Evolutionary conservation across 1,284 basidiomycete species (phyloP).

Genomic region (Leccinum holopus): DNA sequence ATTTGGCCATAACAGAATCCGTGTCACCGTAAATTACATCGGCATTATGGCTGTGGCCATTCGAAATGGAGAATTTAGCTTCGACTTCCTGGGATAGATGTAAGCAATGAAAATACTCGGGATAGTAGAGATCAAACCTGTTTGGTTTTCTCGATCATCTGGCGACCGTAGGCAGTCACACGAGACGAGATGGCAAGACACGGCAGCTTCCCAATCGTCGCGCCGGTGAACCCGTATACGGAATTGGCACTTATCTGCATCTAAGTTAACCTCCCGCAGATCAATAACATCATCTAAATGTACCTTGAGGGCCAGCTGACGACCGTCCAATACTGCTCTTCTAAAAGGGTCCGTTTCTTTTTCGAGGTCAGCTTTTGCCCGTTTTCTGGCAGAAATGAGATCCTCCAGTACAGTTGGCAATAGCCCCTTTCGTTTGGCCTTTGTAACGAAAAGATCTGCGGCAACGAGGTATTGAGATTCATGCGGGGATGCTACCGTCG

Average conservation of each 20-base stretch:
- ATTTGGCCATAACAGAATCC: conserved; percentile 97
- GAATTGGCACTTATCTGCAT: conserved; percentile 92
- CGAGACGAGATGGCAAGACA: conserved; percentile 94
- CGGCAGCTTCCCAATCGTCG: conserved; percentile 91
- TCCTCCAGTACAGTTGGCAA: conserved; percentile 92
- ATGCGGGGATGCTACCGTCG: background rate
- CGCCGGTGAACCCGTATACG: conserved; percentile 96
- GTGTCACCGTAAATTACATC: conserved; percentile 97
- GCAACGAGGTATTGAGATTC: background rate
- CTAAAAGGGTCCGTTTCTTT: conserved; percentile 95
- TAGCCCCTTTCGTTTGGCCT: conserved; percentile 76
- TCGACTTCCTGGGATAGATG: conserved; percentile 71
- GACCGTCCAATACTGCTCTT: conserved; percentile 90
- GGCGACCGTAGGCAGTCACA: conserved; percentile 89
- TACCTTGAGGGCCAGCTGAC: conserved; percentile 92
- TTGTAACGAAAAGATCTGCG: conserved; percentile 81
- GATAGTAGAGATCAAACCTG: conserved; percentile 45
- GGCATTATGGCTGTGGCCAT: conserved; percentile 84
- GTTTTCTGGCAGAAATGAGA: conserved; percentile 86
- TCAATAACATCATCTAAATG: background rate
- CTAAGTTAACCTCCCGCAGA: background rate
- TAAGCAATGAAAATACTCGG: background rate
- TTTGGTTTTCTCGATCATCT: conserved; percentile 97
- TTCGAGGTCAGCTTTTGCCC: conserved; percentile 91
- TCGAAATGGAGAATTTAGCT: conserved; percentile 79